A percentile compares a stretch with the other conserved stretches of the same genome.
These are phyloP conservation scores for Globisporangium solare DNA, from an alignment of 352 stramenopile species.

Conservation along the genomic window DNA sequence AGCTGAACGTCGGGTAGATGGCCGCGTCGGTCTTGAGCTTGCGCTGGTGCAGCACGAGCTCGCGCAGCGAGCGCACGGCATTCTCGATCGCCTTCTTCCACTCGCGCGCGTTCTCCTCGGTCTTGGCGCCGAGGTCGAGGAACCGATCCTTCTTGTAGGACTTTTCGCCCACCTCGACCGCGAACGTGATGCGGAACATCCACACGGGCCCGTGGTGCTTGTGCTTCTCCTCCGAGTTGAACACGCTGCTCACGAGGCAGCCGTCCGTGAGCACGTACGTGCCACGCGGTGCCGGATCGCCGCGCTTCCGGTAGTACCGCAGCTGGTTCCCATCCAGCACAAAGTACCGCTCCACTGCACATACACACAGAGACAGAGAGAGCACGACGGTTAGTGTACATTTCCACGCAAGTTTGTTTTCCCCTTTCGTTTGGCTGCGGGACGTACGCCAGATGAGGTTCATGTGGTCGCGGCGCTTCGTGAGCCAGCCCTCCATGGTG, in stretches of 20 bases:
- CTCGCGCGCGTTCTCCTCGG: conserved; percentile 70
- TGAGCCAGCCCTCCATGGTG: conserved; percentile 84
- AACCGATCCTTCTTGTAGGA: conserved; percentile 89
- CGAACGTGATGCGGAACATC: conserved; percentile 89
- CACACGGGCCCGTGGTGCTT: conserved; percentile 82
- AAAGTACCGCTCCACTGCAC: conserved; percentile 81
- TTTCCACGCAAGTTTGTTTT: no score
- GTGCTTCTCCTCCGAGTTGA: conserved; percentile 88
- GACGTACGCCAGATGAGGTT: conserved; percentile 87
- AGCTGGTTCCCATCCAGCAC: conserved; percentile 83
- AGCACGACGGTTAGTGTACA: neutral
- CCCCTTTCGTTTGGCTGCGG: neutral
- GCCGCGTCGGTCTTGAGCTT: conserved; percentile 76
- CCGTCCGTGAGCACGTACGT: conserved; percentile 84
- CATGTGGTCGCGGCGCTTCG: conserved; percentile 87
- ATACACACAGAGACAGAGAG: no score
- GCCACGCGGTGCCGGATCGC: conserved; percentile 70
- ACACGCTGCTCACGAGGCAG: conserved; percentile 73
- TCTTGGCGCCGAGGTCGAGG: conserved; percentile 82
- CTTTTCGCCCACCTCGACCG: conserved; percentile 70
- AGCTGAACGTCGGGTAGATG: conserved; percentile 62
- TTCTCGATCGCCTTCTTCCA: conserved; percentile 82
- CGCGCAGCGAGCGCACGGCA: conserved; percentile 65
- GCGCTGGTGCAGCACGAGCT: conserved; percentile 67
- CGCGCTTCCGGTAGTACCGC: conserved; percentile 84